phyloP scores from a whole-genome alignment of 176 grass and related monocot genomes.

The Oryza longistaminata region DNA sequence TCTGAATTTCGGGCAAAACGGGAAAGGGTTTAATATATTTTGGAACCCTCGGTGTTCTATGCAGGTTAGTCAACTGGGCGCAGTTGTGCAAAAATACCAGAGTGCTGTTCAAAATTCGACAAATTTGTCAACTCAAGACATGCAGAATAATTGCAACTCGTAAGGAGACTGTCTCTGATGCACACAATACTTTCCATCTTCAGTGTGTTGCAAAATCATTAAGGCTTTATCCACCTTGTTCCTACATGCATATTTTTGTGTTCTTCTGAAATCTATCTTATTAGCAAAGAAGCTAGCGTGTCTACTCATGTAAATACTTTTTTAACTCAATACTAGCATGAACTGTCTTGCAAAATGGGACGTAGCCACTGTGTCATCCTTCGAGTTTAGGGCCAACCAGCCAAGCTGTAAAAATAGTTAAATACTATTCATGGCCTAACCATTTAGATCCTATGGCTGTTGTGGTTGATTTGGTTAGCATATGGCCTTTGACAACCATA shows the following conservation, averaged over 20 bases:
- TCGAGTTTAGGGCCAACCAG: not conserved
- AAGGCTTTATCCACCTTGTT: constrained; percentile 8
- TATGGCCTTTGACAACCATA: not conserved
- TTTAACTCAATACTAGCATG: no score
- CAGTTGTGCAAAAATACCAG: constrained; percentile 90
- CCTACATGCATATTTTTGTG: constrained; percentile 3
- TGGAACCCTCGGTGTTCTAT: constrained; percentile 30
- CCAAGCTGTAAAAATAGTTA: not conserved
- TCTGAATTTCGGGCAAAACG: constrained; percentile 9
- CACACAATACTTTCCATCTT: constrained; percentile 12
- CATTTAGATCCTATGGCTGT: not conserved
- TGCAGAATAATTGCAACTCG: constrained; percentile 98
- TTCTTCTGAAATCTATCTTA: constrained; percentile 19
- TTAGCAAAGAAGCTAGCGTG: constrained; percentile 11
- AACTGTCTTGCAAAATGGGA: not conserved
- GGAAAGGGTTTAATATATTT: constrained; percentile 20
- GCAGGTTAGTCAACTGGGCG: constrained; percentile 85
- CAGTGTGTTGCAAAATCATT: not conserved
- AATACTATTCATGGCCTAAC: not conserved
- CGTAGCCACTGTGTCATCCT: not conserved
- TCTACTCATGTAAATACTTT: not conserved
- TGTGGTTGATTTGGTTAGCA: constrained; percentile 27
- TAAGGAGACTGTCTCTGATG: constrained; percentile 50
- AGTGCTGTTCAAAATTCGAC: constrained; percentile 74
- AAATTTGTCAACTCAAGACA: constrained; percentile 68